These are phyloP conservation scores for Sporothrix brunneoviolacea DNA, from an alignment of 2,329 filamentous ascomycete species.

Conservation along the genomic window DNA sequence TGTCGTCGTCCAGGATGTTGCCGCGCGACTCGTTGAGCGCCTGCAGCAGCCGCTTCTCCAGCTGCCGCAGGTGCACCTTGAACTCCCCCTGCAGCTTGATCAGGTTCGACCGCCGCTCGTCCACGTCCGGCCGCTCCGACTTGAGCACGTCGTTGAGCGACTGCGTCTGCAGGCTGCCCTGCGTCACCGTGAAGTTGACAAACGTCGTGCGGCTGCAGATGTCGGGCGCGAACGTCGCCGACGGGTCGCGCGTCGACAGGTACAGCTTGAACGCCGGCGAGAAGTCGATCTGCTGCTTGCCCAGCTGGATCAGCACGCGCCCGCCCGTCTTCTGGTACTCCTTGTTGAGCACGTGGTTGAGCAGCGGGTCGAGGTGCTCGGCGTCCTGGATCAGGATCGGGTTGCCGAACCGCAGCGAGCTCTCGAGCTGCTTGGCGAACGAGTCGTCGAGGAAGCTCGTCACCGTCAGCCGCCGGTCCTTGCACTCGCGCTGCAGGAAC, in stretches of 20 bases:
- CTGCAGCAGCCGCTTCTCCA: conserved; percentile 89
- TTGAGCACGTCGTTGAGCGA: conserved; percentile 96
- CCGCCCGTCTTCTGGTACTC: conserved; percentile 98
- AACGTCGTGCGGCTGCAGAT: conserved; percentile 98
- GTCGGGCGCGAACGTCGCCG: conserved; percentile 86
- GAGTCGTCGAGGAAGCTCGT: conserved; percentile 98
- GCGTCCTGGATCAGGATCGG: conserved; percentile 98
- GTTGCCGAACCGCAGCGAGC: conserved; percentile 93
- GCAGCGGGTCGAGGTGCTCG: conserved; percentile 90
- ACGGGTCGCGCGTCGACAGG: conserved; percentile 90
- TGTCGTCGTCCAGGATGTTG: conserved; percentile 96
- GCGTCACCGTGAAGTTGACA: conserved; percentile 98
- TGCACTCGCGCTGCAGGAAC: conserved; percentile 86
- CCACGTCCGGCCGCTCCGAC: conserved; percentile 93
- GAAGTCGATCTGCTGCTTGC: conserved; percentile 98
- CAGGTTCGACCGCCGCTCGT: conserved; percentile 90
- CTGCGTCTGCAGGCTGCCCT: conserved; percentile 97
- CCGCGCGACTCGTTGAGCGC: conserved; percentile 95
- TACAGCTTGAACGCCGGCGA: conserved; percentile 95
- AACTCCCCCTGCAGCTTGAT: conserved; percentile 99
- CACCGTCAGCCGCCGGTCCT: conserved; percentile 81
- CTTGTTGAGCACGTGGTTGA: conserved; percentile 98
- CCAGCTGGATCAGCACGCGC: conserved; percentile 94
- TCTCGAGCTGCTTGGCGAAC: conserved; percentile 96
- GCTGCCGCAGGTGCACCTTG: conserved; percentile 91